Evolutionary conservation across 2,329 filamentous ascomycete genomes (phyloP), one percentile per base, ranked within the genome.

Genomic region (Exophiala mesophila): DNA sequence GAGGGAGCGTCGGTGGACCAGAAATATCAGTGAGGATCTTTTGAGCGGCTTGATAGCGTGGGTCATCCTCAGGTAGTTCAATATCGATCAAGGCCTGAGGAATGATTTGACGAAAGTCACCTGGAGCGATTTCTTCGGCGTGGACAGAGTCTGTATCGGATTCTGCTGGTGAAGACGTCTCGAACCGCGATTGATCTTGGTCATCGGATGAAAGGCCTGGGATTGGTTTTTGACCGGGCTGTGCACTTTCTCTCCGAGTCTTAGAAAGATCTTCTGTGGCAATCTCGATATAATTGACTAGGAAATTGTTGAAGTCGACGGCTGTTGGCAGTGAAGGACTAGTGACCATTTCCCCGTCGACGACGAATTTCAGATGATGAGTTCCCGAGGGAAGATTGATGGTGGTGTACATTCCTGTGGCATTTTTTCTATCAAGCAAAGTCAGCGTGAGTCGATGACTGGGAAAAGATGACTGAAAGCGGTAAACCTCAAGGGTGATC

Each of bases 221-320:
- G 12, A 64, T 58, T 30, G 64, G 55, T 32, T 59, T 61, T 4
- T 59, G 55, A 16, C 61, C 50, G 15, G 55, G 54, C 28, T 57
- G 62, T 34, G 63, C 60, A 30, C 62, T 64, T 28, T 62, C 62
- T 20, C 63, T 57, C 32, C 62, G 57, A 30, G 58, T 47, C 28
- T 60, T 59, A 34, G 55, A 54, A 17, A 82, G 66, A 58, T 89
- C 83, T 42, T 88, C 83, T 24, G 86, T 80, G 57, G 77, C 86
- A 49, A 97, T 85, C 69, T 98, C 92, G 59, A 98, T 87, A 63
- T 97, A 98, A 67, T 98, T 98, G 66, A 98, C 90, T 13, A 98
- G 74, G 61, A 95, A 94, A 68, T 97, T 97, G 52, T 88, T 94
- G 63, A 94, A 96, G 63, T 98, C 92, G 45, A 98, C 92, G 2